Evolutionary conservation across 225 moss, liverwort and hornwort genomes (phyloP), one percentile per base, ranked within the genome.

Genomic region (Lunularia cruciata): DNA sequence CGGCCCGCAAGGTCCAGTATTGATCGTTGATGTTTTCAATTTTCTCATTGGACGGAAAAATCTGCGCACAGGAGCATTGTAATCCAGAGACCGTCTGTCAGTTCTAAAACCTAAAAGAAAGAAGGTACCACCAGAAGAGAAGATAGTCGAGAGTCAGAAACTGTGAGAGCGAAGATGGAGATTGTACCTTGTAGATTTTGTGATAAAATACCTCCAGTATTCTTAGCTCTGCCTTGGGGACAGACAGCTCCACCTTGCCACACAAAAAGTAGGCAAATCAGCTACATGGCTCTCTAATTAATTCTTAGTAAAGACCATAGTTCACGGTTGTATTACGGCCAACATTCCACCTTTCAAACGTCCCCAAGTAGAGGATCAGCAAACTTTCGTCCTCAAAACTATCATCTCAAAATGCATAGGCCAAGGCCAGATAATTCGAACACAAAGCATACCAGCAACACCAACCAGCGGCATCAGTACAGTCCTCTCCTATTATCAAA

Each of bases 21-120:
- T 96, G 95, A 65, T 96, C 95, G 73, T 96, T 96, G 32, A 96
- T 96, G 60, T 96, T 96, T 73, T 96, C 95, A 67, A 96, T 96
- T 73, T 96, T 96, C 79, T 96, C 95, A 77, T 86, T 92, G 61
- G 87, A 78, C 33, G 95, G 95, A 38, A 96, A 96, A 55, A 96
- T 92, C 95, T 96, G 75, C 23, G 31, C 8, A 15, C 27, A 3
- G 47, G 22, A 42, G 3, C 1, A 65, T 2, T 4, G 5, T 59
- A 22, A 19, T 1, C 40, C 0, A 28, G 16, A 57, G 22, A 49
- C 45, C 9, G 34, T 54, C 22, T 27, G 52, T 26, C 15, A 23
- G 16, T 0, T 1, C 3, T 42, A 14, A 28, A 13, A 28, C 16
- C 23, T 34, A 75, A 18, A 51, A 3, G 23, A 51, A 20, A 20